A percentile compares a stretch with the other conserved stretches of the same genome.
Conservation (phyloP, 2,329 filamentous ascomycete genomes). For the Colletotrichum coccodes region DNA sequence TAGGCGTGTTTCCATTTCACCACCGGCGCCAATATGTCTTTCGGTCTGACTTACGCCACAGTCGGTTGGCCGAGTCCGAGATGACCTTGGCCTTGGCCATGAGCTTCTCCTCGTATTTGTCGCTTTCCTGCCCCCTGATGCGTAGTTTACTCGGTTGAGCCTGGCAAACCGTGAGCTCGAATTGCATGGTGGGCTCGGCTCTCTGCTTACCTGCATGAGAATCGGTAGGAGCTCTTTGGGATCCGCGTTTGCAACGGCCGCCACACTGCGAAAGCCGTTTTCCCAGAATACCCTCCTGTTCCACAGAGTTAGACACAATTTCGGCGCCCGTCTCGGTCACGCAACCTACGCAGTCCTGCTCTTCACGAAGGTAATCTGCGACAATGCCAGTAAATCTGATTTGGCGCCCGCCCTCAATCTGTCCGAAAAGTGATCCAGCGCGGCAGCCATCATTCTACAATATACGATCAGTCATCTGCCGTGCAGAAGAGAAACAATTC, state of each 20-base stretch:
- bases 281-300: constrained; percentile 73
- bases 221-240: constrained; percentile 75
- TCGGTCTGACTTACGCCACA: constrained; percentile 68
- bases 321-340: neutral
- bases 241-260: constrained; percentile 75
- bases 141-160: constrained; percentile 74
- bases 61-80: constrained; percentile 72
- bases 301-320: constrained; percentile 17
- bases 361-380: constrained; percentile 80
- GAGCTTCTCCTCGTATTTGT: constrained; percentile 72
- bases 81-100: constrained; percentile 75
- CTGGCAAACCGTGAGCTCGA: constrained; percentile 45
- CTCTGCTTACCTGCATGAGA: constrained; percentile 70
- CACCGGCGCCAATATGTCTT: neutral
- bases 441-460: constrained; percentile 72
- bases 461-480: constrained; percentile 12
- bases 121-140: constrained; percentile 64
- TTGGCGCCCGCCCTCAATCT: constrained; percentile 77
- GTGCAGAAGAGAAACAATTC: neutral
- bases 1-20: neutral
- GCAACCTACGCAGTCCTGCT: constrained; percentile 73
- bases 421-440: constrained; percentile 80
- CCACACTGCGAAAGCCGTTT: constrained; percentile 77
- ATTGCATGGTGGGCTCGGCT: neutral
- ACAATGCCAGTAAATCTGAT: constrained; percentile 75